phyloP scores from a whole-genome alignment of 345 rosid species.

The Lepidium sativum region DNA sequence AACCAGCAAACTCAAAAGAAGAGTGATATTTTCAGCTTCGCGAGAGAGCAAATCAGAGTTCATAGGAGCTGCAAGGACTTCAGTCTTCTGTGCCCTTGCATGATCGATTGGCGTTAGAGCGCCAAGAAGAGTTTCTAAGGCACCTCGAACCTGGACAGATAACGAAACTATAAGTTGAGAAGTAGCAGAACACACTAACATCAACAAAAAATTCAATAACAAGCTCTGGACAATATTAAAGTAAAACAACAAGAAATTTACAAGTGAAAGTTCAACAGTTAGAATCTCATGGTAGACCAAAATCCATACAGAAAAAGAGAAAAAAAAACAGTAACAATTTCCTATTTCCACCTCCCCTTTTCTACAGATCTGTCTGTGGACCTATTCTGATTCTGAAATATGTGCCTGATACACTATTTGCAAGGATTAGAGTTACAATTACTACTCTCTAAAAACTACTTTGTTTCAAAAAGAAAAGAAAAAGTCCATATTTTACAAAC shows the following conservation, averaged over 20 bases:
- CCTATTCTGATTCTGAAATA: not conserved
- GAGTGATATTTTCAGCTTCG: slow-evolving; percentile 90
- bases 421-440: not conserved
- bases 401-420: not conserved
- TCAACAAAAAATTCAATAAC: not conserved
- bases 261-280: not conserved
- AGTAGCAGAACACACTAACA: not conserved
- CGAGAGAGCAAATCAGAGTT: slow-evolving; percentile 90
- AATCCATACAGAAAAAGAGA: slow-evolving; percentile 4
- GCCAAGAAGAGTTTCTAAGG: slow-evolving; percentile 89
- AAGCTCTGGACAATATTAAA: not conserved
- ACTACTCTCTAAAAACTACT: not conserved
- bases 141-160: slow-evolving; percentile 65
- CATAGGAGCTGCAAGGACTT: slow-evolving; percentile 87
- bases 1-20: slow-evolving; percentile 90
- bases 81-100: slow-evolving; percentile 61
- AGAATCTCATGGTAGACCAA: not conserved
- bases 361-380: not conserved
- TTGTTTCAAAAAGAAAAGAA: not conserved
- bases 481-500: not conserved
- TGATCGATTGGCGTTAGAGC: slow-evolving; percentile 85
- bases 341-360: not conserved
- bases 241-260: slow-evolving; percentile 1
- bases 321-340: not conserved
- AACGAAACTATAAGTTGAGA: not conserved